Base-by-base conservation (phyloP, 768 basidiomycete species). In the Tubosaeta sp. region DNA sequence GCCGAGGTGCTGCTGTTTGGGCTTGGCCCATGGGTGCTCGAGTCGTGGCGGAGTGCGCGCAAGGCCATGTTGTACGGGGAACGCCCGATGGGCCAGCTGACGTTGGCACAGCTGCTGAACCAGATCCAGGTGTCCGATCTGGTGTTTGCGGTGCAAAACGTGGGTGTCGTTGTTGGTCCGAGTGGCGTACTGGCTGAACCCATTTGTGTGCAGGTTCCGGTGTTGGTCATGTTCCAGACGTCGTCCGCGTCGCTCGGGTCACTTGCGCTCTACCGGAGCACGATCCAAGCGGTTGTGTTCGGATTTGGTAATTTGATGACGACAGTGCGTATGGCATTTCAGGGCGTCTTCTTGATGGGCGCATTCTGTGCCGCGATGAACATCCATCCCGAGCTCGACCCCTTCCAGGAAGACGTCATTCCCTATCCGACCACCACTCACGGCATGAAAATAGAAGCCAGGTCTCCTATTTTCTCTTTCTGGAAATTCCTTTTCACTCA, bases 281-380 rank as follows among this genome's bases (percentile, higher is more conserved):
- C 90, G 6, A 79, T 91, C 22, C 84, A 86, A 52, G 80, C 84
- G 25, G 75, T 91, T 39, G 74, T 91, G 11, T 79, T 79, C 61
- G 82, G 88, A 11, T 75, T 81, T 52, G 74, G 82, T 47, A 81
- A 80, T 59, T 64, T 92, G 55, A 64, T 84, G 29, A 79, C 81
- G 38, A 87, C 84, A 5, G 65, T 76, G 25, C 81, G 80, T 52
- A 84, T 86, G 83, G 82, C 83, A n/a, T 91, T 86, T 60, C 91
- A 95, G 67, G 82, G 83, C 31, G 78, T 93, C 46, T 94, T 95
- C 71, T 74, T 91, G 53, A 86, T 93, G 83, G 86, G 85, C 44
- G 90, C 91, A 7, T 94, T 91, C 64, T 84, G 81, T 60, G 88
- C 88, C 42, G 85, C 86, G 44, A 84, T 83, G 74, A 77, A 79